Evolutionary conservation across 2,329 filamentous ascomycete species (phyloP), one percentile per base, ranked within the genome.

Genomic region (Penicillium sp.): DNA sequence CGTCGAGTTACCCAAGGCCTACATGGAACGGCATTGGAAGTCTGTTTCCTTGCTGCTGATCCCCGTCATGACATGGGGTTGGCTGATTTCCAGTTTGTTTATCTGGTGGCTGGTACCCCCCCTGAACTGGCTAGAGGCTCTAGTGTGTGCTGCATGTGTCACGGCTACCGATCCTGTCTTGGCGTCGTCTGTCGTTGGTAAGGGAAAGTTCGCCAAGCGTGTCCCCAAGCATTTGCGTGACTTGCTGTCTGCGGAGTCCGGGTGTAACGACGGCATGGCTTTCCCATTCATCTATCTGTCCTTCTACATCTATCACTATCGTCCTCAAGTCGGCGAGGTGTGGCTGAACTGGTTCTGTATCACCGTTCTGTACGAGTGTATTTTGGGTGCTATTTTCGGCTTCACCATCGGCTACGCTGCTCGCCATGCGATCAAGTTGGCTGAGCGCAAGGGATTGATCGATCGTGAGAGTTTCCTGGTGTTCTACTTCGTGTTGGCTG

Each of bases 191-290:
- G 94, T 99, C 54, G 94, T 99, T 52, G 94, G 94, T 73, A 99
- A 97, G 80, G 94, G 94, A 69, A 99, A 99, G 77, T 99, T 99
- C 70, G 93, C 94, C 37, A 96, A 96, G 79, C 87, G 94, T 62
- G 92, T 99, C 5, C 94, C 94, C 23, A 97, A 97, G 80, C 94
- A 99, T 86, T 80, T 99, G 78, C 86, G 94, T 82, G 94, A 99
- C 77, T 73, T 99, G 51, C 81, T 99, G 13, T 99, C 94, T 5
- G 93, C 93, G 56, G 94, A 99, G 77, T 99, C 94, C 8, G 94
- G 94, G 31, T 99, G 94, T 79, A 99, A 99, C 82, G 94, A 99
- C 74, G 94, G 94, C 77, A 99, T 99, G 94, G 94, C 94, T 1
- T 99, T 99, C 71, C 94, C 94, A 0, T 99, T 99, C 75, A 86